Conservation (phyloP, 306 rosid genomes). For the Trichosanthes cucumerina region DNA sequence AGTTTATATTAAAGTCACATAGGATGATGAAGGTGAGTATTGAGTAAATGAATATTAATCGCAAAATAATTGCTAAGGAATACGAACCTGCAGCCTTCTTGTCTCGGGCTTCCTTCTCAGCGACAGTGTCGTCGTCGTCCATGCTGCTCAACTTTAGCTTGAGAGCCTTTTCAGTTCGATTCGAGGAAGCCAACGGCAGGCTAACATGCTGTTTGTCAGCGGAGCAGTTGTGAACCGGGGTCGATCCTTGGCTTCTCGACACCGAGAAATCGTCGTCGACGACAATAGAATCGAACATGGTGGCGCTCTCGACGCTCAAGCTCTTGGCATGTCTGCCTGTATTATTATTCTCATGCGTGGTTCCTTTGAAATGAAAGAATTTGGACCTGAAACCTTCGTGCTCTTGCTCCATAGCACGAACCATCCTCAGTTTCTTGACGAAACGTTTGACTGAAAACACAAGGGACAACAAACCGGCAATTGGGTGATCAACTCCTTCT, state of each 20-base stretch:
- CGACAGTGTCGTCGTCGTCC: slow-evolving; percentile 14
- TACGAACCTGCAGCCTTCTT: slow-evolving; percentile 14
- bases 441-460: slow-evolving; percentile 11
- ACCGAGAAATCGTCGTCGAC: slow-evolving; percentile 24
- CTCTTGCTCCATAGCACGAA: slow-evolving; percentile 23
- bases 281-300: slow-evolving; percentile 13
- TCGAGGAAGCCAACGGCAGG: neutral
- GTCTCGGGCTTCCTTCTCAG: slow-evolving; percentile 46
- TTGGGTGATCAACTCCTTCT: neutral
- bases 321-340: slow-evolving; percentile 58
- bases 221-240: slow-evolving; percentile 11
- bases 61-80: neutral
- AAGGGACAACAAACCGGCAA: slow-evolving; percentile 9
- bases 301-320: slow-evolving; percentile 53
- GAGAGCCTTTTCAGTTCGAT: slow-evolving; percentile 3
- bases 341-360: slow-evolving; percentile 4
- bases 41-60: neutral
- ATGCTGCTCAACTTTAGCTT: slow-evolving; percentile 27
- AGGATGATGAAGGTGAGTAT: neutral
- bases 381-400: slow-evolving; percentile 17
- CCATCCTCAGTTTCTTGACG: slow-evolving; percentile 20
- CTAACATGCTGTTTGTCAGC: slow-evolving; percentile 11
- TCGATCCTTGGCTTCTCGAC: slow-evolving; percentile 31
- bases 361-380: slow-evolving; percentile 24
- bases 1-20: too few relatives aligned